Conservation (phyloP, 1,139 yeast genomes). For the Entelexis sorbosivorans region DNA sequence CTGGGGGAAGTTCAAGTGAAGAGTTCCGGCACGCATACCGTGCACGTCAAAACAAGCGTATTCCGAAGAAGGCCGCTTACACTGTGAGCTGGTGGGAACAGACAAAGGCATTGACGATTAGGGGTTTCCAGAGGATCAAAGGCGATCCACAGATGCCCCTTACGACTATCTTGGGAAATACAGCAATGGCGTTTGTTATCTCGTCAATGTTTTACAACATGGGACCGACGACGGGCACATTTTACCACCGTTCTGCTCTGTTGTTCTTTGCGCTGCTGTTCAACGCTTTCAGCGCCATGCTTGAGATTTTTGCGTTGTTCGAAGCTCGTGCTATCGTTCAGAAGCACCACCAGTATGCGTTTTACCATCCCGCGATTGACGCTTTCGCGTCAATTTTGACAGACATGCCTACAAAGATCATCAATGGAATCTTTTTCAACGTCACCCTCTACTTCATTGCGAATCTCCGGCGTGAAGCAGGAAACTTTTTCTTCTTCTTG, state of each 20-base stretch:
- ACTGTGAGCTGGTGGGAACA: slow-evolving; percentile 58
- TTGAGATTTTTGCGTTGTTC: slow-evolving; percentile 58
- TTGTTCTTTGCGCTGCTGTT: slow-evolving; percentile 68
- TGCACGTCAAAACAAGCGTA: slow-evolving; percentile 43
- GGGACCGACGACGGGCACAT: slow-evolving; percentile 30
- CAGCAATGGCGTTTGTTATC: slow-evolving; percentile 61
- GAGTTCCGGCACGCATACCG: slow-evolving; percentile 42
- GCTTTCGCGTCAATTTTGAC: slow-evolving; percentile 59
- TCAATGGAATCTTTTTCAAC: slow-evolving; percentile 49
- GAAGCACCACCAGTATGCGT: slow-evolving; percentile 64
- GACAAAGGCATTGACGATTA: slow-evolving; percentile 44
- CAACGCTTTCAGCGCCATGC: slow-evolving; percentile 62
- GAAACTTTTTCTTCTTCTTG: slow-evolving; percentile 57
- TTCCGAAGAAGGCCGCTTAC: slow-evolving; percentile 48
- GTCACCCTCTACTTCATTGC: slow-evolving; percentile 56
- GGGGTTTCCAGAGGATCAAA: slow-evolving; percentile 52
- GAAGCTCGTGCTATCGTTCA: slow-evolving; percentile 73
- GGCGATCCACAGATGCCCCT: slow-evolving; percentile 60
- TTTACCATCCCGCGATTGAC: slow-evolving; percentile 70
- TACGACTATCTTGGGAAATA: slow-evolving; percentile 50
- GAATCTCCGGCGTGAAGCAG: slow-evolving; percentile 53
- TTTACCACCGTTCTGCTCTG: slow-evolving; percentile 58
- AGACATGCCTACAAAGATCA: slow-evolving; percentile 53
- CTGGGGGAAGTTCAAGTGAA: slow-evolving; percentile 25
- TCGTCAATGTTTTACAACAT: slow-evolving; percentile 68